phyloP scores from a whole-genome alignment of 257 asterid genomes.

The Schizonepeta tenuifolia region DNA sequence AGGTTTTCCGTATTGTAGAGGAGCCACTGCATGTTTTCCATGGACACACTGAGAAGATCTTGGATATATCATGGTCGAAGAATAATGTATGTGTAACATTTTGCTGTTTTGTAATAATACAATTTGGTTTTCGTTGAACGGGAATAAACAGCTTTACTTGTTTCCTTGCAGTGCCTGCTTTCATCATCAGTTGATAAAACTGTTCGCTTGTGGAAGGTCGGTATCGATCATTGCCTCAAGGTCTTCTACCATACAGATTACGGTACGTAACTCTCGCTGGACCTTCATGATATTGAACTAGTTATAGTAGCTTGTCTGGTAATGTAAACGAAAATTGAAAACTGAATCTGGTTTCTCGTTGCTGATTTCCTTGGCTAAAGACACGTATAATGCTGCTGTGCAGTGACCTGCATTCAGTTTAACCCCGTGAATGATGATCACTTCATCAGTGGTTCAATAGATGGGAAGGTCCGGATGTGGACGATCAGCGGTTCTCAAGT shows the following conservation, averaged over 20 bases:
- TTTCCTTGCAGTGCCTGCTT: constrained; percentile 66
- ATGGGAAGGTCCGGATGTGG: constrained; percentile 97
- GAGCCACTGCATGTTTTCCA: constrained; percentile 71
- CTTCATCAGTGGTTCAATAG: constrained; percentile 95
- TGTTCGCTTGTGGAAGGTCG: constrained; percentile 92
- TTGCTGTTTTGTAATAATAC: neutral
- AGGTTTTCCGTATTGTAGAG: constrained; percentile 74
- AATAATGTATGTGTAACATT: constrained; percentile 57
- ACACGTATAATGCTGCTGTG: constrained; percentile 38
- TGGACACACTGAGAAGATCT: constrained; percentile 74
- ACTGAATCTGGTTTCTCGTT: constrained; percentile 9
- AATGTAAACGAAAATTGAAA: neutral
- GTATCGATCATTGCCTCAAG: constrained; percentile 70
- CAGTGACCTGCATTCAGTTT: constrained; percentile 89
- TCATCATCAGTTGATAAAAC: constrained; percentile 90
- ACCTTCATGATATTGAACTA: neutral
- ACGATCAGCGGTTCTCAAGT: constrained; percentile 62
- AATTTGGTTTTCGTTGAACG: constrained; percentile 18
- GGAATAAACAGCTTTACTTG: constrained; percentile 1
- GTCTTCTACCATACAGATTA: constrained; percentile 79
- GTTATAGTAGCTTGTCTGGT: constrained; percentile 4
- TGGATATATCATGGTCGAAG: constrained; percentile 88
- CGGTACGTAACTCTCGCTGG: constrained; percentile 48
- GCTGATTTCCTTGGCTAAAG: constrained; percentile 35
- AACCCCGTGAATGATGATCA: constrained; percentile 72